Evolutionary conservation across 768 basidiomycete genomes (phyloP), one percentile per base, ranked within the genome.

Genomic region (Leccinum subtestaceum): DNA sequence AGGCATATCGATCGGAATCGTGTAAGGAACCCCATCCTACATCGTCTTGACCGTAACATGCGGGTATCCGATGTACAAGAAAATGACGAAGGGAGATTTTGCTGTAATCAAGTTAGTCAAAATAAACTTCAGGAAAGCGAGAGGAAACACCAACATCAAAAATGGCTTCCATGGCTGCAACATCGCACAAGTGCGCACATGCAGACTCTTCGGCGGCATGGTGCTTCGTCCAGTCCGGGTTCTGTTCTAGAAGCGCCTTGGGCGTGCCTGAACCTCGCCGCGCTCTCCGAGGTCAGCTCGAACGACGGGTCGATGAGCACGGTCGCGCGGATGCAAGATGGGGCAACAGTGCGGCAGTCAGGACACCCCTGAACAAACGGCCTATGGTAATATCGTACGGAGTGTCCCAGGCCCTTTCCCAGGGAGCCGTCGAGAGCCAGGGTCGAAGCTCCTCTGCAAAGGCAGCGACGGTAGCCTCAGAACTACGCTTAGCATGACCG

Each of bases 21-120:
- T 1, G 59, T 67, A 64, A 11, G 60, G 59, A 36, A 15, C 13
- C 12, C 56, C 49, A 25, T 51, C 64, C 58, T 56, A 55, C 4
- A 61, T 25, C 3, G 57, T 60, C 49, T 32, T 51, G 10, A 21
- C 52, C 3, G 17, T 31, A 13, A 63, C 53, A 38, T 49, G 54
- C 0, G 61, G 40, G 58, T 60, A 13, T 60, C 55, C 8, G 63
- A 60, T 0, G 9, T 40, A 46, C 2, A 67, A 32, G 2, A 25
- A 52, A 49, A 65, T 19, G 63, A 65, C 68, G 63, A 65, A 17
- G 63, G 63, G 1, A 15, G 1, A 46, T 67, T 69, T 63, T 67
- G 61, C 68, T 70, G 17, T 3, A 17, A 38, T 36, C 13, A 36
- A 36, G 36, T 36, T 36, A 15, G 36, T 36, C 36, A 36, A 34